Base-by-base conservation (phyloP, 768 basidiomycete species). In the Termitomyces titanicus region DNA sequence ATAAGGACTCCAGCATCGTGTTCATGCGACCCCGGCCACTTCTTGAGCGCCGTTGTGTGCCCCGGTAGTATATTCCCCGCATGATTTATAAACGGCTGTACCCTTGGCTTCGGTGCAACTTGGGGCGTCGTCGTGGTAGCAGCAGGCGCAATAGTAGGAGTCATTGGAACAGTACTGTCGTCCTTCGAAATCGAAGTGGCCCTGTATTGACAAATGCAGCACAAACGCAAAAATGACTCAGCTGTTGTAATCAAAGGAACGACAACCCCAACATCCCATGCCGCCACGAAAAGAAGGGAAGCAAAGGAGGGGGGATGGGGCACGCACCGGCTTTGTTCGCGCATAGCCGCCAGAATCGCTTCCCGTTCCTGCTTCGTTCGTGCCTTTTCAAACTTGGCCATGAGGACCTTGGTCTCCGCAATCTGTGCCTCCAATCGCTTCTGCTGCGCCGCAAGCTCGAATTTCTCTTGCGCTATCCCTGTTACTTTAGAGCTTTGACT, bases 321-420 rank as follows among this genome's bases (percentile, higher is more conserved):
- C 37, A 81, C 82, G 71, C 74, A 85, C 83, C 81, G 75, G 59
- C 70, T 78, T 60, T 73, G 74, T 66, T 81, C 76, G 43, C 78
- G 74, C 72, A 84, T 74, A 20, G 73, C 61, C 9, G 62, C 66
- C 64, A 80, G 59, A 5, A 85, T 70, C 9, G 54, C 58, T 18
- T 80, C 79, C 60, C 74, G 81, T 68, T 83, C 82, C 49, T 70
- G 71, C 69, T 82, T 84, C 11, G 74, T 78, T 53, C 66, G 69
- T 34, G 81, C 79, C 34, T 63, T 63, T n/a, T 66, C 54, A 29
- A 84, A 68, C 61, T 74, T 70, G 6, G 63, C 70, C 76, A 85
- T 82, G 37, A 85, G 65, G 27, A 59, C 46, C 68, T 81, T 83
- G 60, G 72, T 82, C 61, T 82, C 76, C 33, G 77, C 67, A 42